Base-by-base conservation (phyloP, 495 filamentous ascomycete genomes). In the Rhypophila decipiens region DNA sequence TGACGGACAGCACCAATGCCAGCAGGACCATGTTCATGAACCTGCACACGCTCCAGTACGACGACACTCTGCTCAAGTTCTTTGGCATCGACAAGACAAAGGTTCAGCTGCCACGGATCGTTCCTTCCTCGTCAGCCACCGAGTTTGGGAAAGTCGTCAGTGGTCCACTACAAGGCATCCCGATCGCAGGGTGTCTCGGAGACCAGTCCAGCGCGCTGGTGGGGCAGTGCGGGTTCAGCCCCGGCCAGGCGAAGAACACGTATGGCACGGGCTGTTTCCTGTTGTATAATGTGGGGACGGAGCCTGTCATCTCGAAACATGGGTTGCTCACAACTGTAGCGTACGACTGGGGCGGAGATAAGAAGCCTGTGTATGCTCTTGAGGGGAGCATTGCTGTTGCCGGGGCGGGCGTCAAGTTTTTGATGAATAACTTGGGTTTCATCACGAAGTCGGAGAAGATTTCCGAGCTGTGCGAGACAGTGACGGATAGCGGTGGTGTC, bases 1-100 rank as follows among this genome's bases (percentile, higher is more conserved):
- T 97, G 39, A 93, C 91, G 3, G 91, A 97, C 63, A 82, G 84
- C 13, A 94, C 88, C 39, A 97, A 97, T 63, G 90, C 91, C 23
- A 93, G 87, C 13, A 70, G 91, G 51, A 97, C 91, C 43, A 96
- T 95, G 91, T 95, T 96, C 65, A 90, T 95, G 82, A 93, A 96
- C 66, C 74, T 97, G 29, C 77, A 84, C 50, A 93, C 85, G 4
- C 71, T 94, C 23, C 69, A 95, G 58, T 97, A 96, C 61, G 88
- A 94, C 60, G 80, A 93, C 44, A 76, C 73, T 34, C 74, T 95
- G 4, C 73, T 97, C 38, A 69, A 80, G 18, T 97, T 94, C 70
- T 96, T 96, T 65, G 79, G 79, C 27, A 73, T 94, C 49, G 86
- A 94, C 66, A 67, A 67, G 31, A 77, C 67, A 49, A 94, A 93